These are phyloP conservation scores for Terana coerulea DNA, from an alignment of 768 basidiomycete genomes.

Conservation along the genomic window DNA sequence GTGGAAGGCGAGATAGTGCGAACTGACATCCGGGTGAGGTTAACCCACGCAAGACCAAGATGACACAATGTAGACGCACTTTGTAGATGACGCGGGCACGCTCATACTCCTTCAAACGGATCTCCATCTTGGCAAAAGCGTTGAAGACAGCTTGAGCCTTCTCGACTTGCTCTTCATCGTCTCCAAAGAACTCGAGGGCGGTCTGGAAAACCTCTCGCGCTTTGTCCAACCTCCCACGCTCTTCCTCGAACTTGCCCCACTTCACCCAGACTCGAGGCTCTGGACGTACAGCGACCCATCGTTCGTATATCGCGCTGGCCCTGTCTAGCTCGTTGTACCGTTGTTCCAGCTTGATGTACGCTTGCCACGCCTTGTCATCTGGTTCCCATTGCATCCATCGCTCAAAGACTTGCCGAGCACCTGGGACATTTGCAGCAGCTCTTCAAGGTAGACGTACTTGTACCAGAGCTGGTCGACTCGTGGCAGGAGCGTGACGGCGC, in stretches of 20 bases:
- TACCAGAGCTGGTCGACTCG: conserved; percentile 98
- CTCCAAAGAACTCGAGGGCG: conserved; percentile 61
- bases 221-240: conserved; percentile 58
- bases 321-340: conserved; percentile 90
- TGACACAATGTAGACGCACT: conserved; percentile 37
- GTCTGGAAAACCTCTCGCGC: conserved; percentile 64
- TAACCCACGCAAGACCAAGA: too few species aligned
- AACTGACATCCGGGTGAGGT: conserved; percentile 56
- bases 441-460: conserved; percentile 98
- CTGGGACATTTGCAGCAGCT: conserved; percentile 95
- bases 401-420: conserved; percentile 96
- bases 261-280: conserved; percentile 63
- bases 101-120: conserved; percentile 91
- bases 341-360: conserved; percentile 98
- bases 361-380: conserved; percentile 99
- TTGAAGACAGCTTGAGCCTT: conserved; percentile 89
- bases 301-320: conserved; percentile 89
- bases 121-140: conserved; percentile 97
- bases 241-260: conserved; percentile 65
- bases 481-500: conserved; percentile 93
- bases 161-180: conserved; percentile 62
- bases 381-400: conserved; percentile 99
- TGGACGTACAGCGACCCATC: conserved; percentile 76
- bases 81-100: conserved; percentile 97
- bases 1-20: conserved; percentile 87